phyloP scores from a whole-genome alignment of 192 early-diverging fungal species.

The Podochytrium sp. region DNA sequence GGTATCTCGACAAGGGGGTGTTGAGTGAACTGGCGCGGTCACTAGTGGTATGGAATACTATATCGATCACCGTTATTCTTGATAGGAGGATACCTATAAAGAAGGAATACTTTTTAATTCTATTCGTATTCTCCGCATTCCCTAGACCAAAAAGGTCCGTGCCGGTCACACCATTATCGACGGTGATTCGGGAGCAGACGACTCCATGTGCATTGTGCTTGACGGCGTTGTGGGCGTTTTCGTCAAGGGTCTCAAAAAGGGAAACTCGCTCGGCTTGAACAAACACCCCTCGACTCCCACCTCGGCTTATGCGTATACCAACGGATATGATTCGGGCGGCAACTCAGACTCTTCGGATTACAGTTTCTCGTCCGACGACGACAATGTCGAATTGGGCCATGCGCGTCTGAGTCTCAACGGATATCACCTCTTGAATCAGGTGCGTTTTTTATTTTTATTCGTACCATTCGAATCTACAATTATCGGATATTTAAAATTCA shows the following conservation, averaged over 20 bases:
- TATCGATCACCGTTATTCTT: not conserved
- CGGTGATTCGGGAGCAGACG: constrained; percentile 43
- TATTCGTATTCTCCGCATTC: not conserved
- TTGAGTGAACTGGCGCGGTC: constrained; percentile 94
- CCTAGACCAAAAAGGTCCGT: constrained; percentile 51
- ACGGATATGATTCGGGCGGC: constrained; percentile 10
- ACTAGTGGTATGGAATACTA: constrained; percentile 61
- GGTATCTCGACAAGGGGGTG: constrained; percentile 93
- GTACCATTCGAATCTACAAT: too few relatives aligned
- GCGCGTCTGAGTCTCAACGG: constrained; percentile 25
- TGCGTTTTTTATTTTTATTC: too few relatives aligned
- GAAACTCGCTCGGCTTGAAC: not conserved
- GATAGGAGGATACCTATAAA: not conserved
- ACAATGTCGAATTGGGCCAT: constrained; percentile 41
- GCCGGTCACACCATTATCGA: constrained; percentile 40
- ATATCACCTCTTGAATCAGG: constrained; percentile 80
- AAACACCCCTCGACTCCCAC: not conserved
- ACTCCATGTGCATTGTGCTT: constrained; percentile 90
- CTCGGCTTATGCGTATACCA: constrained; percentile 8
- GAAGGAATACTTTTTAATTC: too few relatives aligned
- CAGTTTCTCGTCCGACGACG: constrained; percentile 30
- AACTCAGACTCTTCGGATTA: constrained; percentile 43
- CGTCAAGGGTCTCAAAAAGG: constrained; percentile 77
- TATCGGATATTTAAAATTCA: too few relatives aligned
- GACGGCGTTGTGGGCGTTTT: constrained; percentile 93